Conservation (phyloP, 2,329 filamentous ascomycete genomes). For the Cordyceps tenuipes region DNA sequence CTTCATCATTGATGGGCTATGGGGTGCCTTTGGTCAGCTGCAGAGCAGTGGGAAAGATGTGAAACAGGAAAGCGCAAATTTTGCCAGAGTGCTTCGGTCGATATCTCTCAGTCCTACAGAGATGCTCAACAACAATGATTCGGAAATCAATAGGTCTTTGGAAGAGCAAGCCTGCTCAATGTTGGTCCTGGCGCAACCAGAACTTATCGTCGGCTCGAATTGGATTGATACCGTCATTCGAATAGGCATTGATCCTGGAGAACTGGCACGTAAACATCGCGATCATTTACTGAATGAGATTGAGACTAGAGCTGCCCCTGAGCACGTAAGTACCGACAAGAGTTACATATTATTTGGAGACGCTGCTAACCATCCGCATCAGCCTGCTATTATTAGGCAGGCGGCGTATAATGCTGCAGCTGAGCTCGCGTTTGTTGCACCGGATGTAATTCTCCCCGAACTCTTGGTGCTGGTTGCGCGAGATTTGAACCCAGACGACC, state of each 20-base stretch:
- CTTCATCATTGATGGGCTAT: conserved; percentile 65
- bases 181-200: conserved; percentile 67
- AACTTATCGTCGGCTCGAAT: conserved; percentile 66
- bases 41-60: conserved; percentile 69
- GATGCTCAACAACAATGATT: conserved; percentile 32
- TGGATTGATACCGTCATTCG: conserved; percentile 88
- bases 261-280: conserved; percentile 58
- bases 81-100: conserved; percentile 53
- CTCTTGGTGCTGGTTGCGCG: conserved; percentile 65
- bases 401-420: conserved; percentile 81
- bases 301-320: conserved; percentile 35
- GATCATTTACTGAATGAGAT: conserved; percentile 62
- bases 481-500: conserved; percentile 63
- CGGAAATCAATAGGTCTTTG: conserved; percentile 40
- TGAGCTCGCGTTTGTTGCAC: conserved; percentile 88
- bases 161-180: conserved; percentile 67
- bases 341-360: neutral
- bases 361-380: conserved; percentile 12
- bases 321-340: conserved; percentile 36
- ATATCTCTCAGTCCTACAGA: conserved; percentile 55
- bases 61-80: conserved; percentile 55
- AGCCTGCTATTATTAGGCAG: conserved; percentile 39
- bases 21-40: conserved; percentile 66
- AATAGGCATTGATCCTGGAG: conserved; percentile 73
- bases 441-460: conserved; percentile 67